Base-by-base conservation (phyloP, 2,329 filamentous ascomycete species). In the Fusarium acutatum region DNA sequence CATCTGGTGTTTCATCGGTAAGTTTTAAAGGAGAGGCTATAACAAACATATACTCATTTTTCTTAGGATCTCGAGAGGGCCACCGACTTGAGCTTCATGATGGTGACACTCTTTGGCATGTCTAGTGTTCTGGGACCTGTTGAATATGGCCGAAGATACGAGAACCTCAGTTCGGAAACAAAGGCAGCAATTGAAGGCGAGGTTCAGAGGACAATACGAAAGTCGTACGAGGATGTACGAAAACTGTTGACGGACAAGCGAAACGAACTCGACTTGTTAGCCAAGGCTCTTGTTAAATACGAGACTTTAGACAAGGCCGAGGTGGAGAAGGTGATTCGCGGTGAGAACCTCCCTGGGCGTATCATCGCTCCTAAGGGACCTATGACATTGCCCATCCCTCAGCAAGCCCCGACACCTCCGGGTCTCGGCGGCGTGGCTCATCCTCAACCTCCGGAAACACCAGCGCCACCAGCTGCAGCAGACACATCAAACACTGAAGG, bases 91-190 rank as follows among this genome's bases (percentile, higher is more conserved):
- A 95, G 96, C 5, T 97, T 95, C 83, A 87, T 89, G 72, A 96
- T 99, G 91, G 93, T 99, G 15, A 96, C 95, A 10, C 88, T 90
- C 67, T 93, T 94, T 70, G 96, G 96, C 77, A 98, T 98, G 92
- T 97, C 94, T 5, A 89, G 92, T 62, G 89, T 89, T 69, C 88
- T 99, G 1, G 96, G 96, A 52, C 96, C 97, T 73, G 93, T 99
- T 72, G 96, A 98, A 79, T 92, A 98, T 70, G 88, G 90, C 32
- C 91, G 90, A 74, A 92, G 95, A 75, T 97, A 97, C 84, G 88
- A 93, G 47, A 88, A 90, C 59, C 88, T 99, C 26, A 97, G 95
- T 60, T 92, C 93, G 4, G 92, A 95, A 79, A 98, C 96, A 22
- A 95, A 95, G 81, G 89, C 94, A 71, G 86, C 93, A 69, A 97